Percentiles rank a stretch among this genome's conserved stretches.
phyloP scores from a whole-genome alignment of 768 basidiomycete genomes.

The Suillus decipiens region DNA sequence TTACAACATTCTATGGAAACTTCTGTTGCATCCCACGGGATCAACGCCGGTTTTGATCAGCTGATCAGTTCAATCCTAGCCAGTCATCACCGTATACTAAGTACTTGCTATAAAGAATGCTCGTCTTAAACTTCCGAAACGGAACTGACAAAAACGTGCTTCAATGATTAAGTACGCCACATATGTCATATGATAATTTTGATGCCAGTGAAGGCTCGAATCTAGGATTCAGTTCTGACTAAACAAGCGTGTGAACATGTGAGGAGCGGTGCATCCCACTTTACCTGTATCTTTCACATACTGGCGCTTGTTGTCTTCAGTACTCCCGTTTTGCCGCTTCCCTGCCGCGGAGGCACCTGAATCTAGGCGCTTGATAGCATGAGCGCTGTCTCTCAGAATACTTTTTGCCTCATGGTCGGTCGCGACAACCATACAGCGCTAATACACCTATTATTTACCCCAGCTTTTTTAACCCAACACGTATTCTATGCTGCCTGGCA shows the following conservation, averaged over 20 bases:
- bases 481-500: not conserved
- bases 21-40: not conserved
- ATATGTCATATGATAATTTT: not conserved
- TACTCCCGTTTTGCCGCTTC: not conserved
- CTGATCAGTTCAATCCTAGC: not conserved
- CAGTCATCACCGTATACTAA: not conserved
- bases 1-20: not conserved
- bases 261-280: not conserved
- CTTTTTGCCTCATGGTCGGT: conserved; percentile 1
- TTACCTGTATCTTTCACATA: not conserved
- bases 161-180: not conserved
- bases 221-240: no score
- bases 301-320: not conserved
- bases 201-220: no score
- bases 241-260: not conserved
- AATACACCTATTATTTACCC: not conserved
- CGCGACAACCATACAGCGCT: not conserved
- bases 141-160: not conserved
- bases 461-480: no score
- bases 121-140: not conserved
- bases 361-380: not conserved
- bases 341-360: not conserved
- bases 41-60: not conserved
- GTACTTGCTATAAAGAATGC: not conserved
- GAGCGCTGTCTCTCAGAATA: not conserved